Evolutionary conservation across 1,284 basidiomycete genomes (phyloP), one percentile per base, ranked within the genome.

Genomic region (Termitomyces sp.): DNA sequence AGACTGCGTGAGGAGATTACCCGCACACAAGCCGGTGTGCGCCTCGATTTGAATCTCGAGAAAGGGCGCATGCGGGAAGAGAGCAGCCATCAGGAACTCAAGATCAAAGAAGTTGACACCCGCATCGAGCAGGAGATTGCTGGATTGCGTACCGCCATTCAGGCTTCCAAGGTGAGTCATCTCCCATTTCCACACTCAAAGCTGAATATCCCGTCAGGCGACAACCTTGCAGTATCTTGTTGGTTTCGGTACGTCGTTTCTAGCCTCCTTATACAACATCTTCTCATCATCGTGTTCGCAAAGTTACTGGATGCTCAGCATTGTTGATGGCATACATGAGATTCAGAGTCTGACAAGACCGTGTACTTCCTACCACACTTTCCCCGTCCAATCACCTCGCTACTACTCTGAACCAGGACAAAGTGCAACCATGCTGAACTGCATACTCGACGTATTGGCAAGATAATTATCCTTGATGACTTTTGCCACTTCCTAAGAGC

Each of bases 91-190:
- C 93, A 98, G 64, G 95, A 97, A 64, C 76, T 97, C 57, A 98
- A 98, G 81, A 93, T 99, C 68, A 95, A 95, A 70, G 97, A 99
- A 69, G 94, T 98, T 11, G 96, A 99, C 64, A 98, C 96, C 1
- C 75, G 93, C 62, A 98, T 99, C 63, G 96, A 99, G 72, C 90
- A 91, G 65, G 96, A 98, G 72, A 98, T 98, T 65, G 93, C 94
- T 2, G 84, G 86, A 5, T 69, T 98, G 49, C 75, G 93, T 46
- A 97, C 96, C 1, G 81, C 88, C 45, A 97, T 97, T 50, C 93
- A 97, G 67, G 88, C 91, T 21, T 91, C 91, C 51, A 97, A 97
- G 79, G 93, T 72, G 42, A 44, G 62, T 47, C 13, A 11, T 5
- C 21, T 42, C 80, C 55, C 46, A 11, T 8, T 10, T 45, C 60